Evolutionary conservation across 768 basidiomycete species (phyloP).

Genomic region (Mycena metata): DNA sequence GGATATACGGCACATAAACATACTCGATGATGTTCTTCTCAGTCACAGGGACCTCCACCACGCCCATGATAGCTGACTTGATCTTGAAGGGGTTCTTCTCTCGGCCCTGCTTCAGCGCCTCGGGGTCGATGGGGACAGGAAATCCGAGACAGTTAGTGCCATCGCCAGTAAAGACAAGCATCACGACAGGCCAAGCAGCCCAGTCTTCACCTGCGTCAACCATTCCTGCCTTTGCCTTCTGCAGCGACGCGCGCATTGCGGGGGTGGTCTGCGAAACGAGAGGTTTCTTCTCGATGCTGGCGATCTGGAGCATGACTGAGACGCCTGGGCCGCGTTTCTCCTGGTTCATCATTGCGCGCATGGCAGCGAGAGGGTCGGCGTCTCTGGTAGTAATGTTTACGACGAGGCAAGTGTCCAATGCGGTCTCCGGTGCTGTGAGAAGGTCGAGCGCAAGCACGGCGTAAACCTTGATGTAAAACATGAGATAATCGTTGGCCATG

Average conservation of each 20-base stretch:
- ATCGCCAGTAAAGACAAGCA: slow-evolving; percentile 28
- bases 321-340: slow-evolving; percentile 12
- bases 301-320: slow-evolving; percentile 27
- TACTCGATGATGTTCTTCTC: slow-evolving; percentile 29
- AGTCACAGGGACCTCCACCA: slow-evolving; percentile 12
- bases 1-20: background rate
- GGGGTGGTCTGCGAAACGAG: slow-evolving; percentile 10
- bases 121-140: slow-evolving; percentile 8
- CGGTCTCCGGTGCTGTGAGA: slow-evolving; percentile 17
- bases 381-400: slow-evolving; percentile 17
- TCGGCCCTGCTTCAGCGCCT: slow-evolving; percentile 24
- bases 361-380: slow-evolving; percentile 14
- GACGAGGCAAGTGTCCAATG: slow-evolving; percentile 20
- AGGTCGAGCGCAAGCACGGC: slow-evolving; percentile 23
- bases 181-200: slow-evolving; percentile 6
- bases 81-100: slow-evolving; percentile 19
- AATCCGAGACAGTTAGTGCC: slow-evolving; percentile 10
- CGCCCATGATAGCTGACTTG: slow-evolving; percentile 16
- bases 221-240: background rate
- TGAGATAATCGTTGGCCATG: slow-evolving; percentile 21
- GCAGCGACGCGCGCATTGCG: slow-evolving; percentile 22
- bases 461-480: slow-evolving; percentile 31
- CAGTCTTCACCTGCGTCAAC: background rate
- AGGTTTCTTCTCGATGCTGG: slow-evolving; percentile 18
- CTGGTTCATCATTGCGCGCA: slow-evolving; percentile 13